Base-by-base conservation (phyloP, 2,329 filamentous ascomycete species). In the Fusarium abutilonis region DNA sequence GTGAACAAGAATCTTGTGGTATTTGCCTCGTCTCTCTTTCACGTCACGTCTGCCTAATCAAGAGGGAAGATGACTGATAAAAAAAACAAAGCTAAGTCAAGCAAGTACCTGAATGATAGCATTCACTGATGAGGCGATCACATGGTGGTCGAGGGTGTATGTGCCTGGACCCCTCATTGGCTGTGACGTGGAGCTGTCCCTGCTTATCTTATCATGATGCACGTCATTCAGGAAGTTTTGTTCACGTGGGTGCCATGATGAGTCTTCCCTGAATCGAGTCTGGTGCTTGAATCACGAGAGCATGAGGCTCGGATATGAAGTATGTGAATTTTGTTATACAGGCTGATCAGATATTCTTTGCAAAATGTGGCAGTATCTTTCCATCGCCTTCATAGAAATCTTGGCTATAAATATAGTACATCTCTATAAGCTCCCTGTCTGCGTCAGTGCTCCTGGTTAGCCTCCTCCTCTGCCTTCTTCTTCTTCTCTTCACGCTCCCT, bases 401-500 rank as follows among this genome's bases (percentile, higher is more conserved):
- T 8, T 23, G 45, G 35, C n/a, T 42, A 17, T 11, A 56, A 55
- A 19, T 9, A 32, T 19, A 19, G 19, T 19, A 19, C 51, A 55
- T 8, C 15, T 44, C 34, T 60, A 52, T 34, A 42, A 43, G 29
- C 14, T 21, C 32, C 39, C 9, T 34, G 5, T n/a, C 6, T 17
- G 13, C 15, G 11, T 56, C 39, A 60, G 32, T 32, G 46, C 43
- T 46, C 53, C 34, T 81, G 79, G 38, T 78, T 80, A 8, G 82
- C 77, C 39, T 82, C 80, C 60, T 83, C 82, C 2, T 80, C 82
- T 60, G 80, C 82, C 62, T 82, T 80, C 60, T 83, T 82, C 73
- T 80, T 83, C 75, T 80, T 86, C 11, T 83, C 84, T 45, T 82
- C 84, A 52, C 86, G 79, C 55, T 86, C 84, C 64, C 79, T 82